Evolutionary conservation across 371 early-diverging fungal species (phyloP).

Genomic region (Haplosporangium sp.): DNA sequence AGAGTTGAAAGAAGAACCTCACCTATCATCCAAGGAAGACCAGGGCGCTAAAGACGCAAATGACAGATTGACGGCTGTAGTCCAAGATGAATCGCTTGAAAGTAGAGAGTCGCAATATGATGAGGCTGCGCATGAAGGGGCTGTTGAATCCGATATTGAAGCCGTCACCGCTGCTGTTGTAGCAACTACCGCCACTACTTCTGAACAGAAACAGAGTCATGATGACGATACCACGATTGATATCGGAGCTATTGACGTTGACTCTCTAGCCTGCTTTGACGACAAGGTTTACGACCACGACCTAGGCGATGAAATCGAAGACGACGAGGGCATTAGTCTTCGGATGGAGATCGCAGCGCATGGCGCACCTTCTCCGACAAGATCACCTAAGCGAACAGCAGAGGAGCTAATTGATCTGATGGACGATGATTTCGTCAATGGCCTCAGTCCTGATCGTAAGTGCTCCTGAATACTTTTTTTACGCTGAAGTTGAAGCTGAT

Average conservation of each 20-base stretch:
- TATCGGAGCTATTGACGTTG: conserved; percentile 14
- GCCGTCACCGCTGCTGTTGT: too few species aligned
- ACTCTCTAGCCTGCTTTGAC: conserved; percentile 19
- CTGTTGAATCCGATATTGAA: too few species aligned
- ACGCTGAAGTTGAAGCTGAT: too few species aligned
- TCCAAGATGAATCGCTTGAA: too few species aligned
- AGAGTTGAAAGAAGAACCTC: too few species aligned
- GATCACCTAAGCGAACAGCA: conserved; percentile 14
- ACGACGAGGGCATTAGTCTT: not conserved
- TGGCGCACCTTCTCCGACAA: conserved; percentile 1
- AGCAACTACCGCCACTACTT: too few species aligned
- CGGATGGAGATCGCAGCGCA: not conserved
- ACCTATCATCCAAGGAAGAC: too few species aligned
- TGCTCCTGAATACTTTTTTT: too few species aligned
- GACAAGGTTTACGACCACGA: conserved; percentile 3
- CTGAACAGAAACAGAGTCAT: not conserved
- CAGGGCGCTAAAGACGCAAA: too few species aligned
- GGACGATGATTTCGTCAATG: conserved; percentile 16
- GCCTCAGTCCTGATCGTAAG: conserved; percentile 24
- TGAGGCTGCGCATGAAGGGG: too few species aligned
- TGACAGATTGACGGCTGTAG: too few species aligned
- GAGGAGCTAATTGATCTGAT: conserved; percentile 18
- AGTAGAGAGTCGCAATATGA: too few species aligned
- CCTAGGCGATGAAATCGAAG: not conserved
- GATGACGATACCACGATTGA: conserved; percentile 2